Conservation (phyloP, 2,329 filamentous ascomycete species). For the Exserohilum rostratum region DNA sequence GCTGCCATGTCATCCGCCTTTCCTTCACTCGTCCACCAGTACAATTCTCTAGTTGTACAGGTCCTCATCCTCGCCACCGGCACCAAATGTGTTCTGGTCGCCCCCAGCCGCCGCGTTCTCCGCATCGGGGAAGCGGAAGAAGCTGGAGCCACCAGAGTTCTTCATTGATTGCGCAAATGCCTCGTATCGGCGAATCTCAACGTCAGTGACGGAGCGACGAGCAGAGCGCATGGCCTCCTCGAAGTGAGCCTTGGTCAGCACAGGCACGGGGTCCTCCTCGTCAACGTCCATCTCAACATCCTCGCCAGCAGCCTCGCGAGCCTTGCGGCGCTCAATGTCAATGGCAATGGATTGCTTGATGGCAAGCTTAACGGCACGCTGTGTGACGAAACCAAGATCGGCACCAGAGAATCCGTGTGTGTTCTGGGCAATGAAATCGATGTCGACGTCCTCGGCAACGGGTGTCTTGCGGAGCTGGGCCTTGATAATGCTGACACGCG, state of each 20-base stretch:
- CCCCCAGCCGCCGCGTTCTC: conserved; percentile 57
- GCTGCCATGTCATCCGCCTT: conserved; percentile 20
- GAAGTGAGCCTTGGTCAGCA: conserved; percentile 95
- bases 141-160: conserved; percentile 91
- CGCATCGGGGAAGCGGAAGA: conserved; percentile 87
- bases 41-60: conserved; percentile 79
- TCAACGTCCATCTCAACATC: conserved; percentile 75
- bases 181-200: conserved; percentile 98
- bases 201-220: conserved; percentile 90
- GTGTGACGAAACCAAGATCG: conserved; percentile 98
- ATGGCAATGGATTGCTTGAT: conserved; percentile 94
- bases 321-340: conserved; percentile 90
- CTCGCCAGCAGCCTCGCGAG: conserved; percentile 77
- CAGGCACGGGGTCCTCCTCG: conserved; percentile 88
- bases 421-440: conserved; percentile 91
- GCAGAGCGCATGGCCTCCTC: conserved; percentile 98
- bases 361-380: conserved; percentile 97
- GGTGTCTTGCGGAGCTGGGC: conserved; percentile 99
- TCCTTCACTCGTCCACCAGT: conserved; percentile 1
- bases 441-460: conserved; percentile 82
- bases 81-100: conserved; percentile 68
- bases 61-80: conserved; percentile 92
- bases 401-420: conserved; percentile 99
- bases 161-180: conserved; percentile 99
- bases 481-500: conserved; percentile 86